Base-by-base conservation (phyloP, 257 asterid species). In the Solanum etuberosum region DNA sequence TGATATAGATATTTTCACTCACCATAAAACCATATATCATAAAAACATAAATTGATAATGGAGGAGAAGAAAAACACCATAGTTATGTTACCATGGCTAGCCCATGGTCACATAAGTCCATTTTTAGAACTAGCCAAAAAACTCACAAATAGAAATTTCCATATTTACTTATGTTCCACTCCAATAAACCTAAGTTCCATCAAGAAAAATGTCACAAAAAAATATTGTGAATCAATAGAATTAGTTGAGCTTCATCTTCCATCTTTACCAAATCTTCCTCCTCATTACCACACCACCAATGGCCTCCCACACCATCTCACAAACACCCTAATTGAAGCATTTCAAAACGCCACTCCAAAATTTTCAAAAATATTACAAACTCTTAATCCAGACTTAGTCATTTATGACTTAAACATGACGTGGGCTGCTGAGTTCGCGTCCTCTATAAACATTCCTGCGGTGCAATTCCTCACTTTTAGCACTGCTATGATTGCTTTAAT, bases 231-330 rank as follows among this genome's bases (percentile, higher is more conserved):
- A 20, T 82, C 90, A 9, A 89, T 93, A 20, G 86, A 57, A 20
- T 78, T 91, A 2, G 90, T 92, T 1, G 91, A 92, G 31, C 89
- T 94, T 59, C 90, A 87, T 76, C 92, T 92, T 12, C 91, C 94
- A 1, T 29, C 89, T 32, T 23, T 67, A 1, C 88, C 85, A 2
- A 88, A 88, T 7, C 94, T 93, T 43, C 92, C 90, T 7, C 82
- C 92, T 38, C 23, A 73, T 87, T 86, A 37, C 83, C 94, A 93
- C 92, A 92, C 95, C 85, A 92, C 96, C 78, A 93, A 92, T 77
- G 94, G 92, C 90, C 94, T 93, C 65, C 94, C 93, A 6, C 92
- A 90, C 18, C 71, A 83, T 40, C 92, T 92, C 31, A 88, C 87
- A 90, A 80, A 84, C 7, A 83, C 71, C 1, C 93, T 93, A n/a